Conservation (phyloP, 139 green algal genomes). For the Trebouxia sp. region DNA sequence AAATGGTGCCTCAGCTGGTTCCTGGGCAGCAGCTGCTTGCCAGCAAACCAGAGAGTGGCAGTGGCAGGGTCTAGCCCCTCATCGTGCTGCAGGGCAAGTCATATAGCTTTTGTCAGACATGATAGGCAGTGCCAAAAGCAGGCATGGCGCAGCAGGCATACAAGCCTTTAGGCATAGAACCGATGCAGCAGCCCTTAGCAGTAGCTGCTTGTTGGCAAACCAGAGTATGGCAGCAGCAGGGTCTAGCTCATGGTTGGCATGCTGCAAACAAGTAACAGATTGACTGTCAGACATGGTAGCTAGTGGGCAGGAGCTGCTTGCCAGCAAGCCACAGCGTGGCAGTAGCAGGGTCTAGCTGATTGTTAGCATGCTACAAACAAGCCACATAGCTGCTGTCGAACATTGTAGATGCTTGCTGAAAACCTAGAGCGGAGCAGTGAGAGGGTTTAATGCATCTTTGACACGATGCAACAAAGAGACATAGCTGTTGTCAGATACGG, state of each 20-base stretch:
- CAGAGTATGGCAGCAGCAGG: slow-evolving; percentile 63
- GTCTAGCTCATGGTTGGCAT: slow-evolving; percentile 65
- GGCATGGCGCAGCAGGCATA: slow-evolving; percentile 82
- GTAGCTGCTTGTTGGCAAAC: slow-evolving; percentile 85
- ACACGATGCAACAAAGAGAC: slow-evolving; percentile 55
- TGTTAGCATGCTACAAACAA: slow-evolving; percentile 56
- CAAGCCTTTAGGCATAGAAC: no score
- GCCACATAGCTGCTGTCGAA: background rate
- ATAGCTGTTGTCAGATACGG: no score
- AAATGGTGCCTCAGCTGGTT: slow-evolving; percentile 76
- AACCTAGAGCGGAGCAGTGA: slow-evolving; percentile 73
- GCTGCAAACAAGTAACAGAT: slow-evolving; percentile 42
- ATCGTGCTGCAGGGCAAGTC: slow-evolving; percentile 52
- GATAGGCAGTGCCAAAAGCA: no score
- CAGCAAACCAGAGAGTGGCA: slow-evolving; percentile 78
- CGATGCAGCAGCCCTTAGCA: slow-evolving; percentile 63
- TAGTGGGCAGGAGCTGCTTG: slow-evolving; percentile 77
- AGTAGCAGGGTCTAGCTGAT: slow-evolving; percentile 61
- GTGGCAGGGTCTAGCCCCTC: slow-evolving; percentile 63
- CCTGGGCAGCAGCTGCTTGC: slow-evolving; percentile 75
- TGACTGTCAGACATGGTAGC: no score
- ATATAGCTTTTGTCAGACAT: background rate
- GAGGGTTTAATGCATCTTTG: slow-evolving; percentile 60
- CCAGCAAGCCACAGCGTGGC: slow-evolving; percentile 79
- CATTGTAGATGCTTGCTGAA: slow-evolving; percentile 78